Percentiles rank a stretch among this genome's conserved stretches.
phyloP scores from a whole-genome alignment of 164 flowering plant genomes.

The Berberis vulgaris region DNA sequence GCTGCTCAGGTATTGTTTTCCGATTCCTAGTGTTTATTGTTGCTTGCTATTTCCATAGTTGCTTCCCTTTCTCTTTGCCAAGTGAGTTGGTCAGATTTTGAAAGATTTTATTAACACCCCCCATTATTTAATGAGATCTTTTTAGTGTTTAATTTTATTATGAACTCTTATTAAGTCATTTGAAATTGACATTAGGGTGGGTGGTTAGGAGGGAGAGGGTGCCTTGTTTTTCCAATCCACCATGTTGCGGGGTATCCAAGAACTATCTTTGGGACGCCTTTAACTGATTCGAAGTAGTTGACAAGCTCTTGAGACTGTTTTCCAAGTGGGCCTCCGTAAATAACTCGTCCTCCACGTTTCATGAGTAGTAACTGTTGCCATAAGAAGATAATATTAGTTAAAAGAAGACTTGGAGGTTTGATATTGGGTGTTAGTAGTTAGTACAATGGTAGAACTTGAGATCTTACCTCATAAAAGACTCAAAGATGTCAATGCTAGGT shows the following conservation, averaged over 20 bases:
- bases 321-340: not conserved
- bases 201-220: too few species aligned
- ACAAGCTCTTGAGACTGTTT: not conserved
- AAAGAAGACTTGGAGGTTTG: not conserved
- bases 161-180: too few species aligned
- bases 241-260: not conserved
- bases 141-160: too few species aligned
- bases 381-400: not conserved
- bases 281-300: not conserved
- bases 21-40: too few species aligned
- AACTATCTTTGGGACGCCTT: not conserved
- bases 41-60: too few species aligned
- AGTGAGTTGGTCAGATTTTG: too few species aligned
- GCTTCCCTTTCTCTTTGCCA: too few species aligned
- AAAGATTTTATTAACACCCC: too few species aligned
- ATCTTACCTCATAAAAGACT: constrained; percentile 59
- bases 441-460: not conserved
- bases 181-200: too few species aligned
- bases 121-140: too few species aligned
- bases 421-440: not conserved
- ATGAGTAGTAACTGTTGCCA: not conserved
- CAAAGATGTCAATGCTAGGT: constrained; percentile 71
- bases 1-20: too few species aligned
- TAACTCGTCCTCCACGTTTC: not conserved
- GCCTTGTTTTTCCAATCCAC: not conserved